phyloP scores from a whole-genome alignment of 805 yeast genomes.

The Kodamaea fukazawae region DNA sequence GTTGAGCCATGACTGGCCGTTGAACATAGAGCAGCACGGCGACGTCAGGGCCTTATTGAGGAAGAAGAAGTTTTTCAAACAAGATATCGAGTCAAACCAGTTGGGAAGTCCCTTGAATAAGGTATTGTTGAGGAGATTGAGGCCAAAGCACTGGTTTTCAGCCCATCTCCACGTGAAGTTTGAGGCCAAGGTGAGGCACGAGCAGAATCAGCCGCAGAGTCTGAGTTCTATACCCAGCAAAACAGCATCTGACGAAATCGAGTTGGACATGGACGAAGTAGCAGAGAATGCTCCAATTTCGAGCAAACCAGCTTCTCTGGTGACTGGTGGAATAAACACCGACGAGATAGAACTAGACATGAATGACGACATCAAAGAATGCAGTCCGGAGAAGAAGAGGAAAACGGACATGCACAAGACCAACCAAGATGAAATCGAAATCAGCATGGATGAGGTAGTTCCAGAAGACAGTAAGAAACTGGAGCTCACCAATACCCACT shows the following conservation, averaged over 20 bases:
- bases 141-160: conserved; percentile 78
- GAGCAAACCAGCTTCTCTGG: no score
- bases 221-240: no score
- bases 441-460: no score
- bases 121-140: conserved; percentile 49
- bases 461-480: no score
- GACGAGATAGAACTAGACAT: conserved; percentile 21
- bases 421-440: no score
- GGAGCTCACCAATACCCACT: no score
- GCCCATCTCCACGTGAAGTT: conserved; percentile 85
- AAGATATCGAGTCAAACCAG: conserved; percentile 55
- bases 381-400: no score
- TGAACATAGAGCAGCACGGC: conserved; percentile 68
- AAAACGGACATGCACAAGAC: no score
- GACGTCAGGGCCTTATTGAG: conserved; percentile 47
- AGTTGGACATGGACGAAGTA: conserved; percentile 1
- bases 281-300: no score
- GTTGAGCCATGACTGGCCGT: conserved; percentile 95
- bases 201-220: no score
- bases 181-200: conserved; percentile 49
- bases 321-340: no score
- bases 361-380: conserved; percentile 16
- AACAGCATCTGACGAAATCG: conserved; percentile 11
- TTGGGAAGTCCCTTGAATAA: conserved; percentile 74
- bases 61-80: conserved; percentile 63